Percentiles rank a stretch among this genome's conserved stretches.
phyloP scores from a whole-genome alignment of 768 basidiomycete genomes.

The Pleurotus salmoneostramineus region DNA sequence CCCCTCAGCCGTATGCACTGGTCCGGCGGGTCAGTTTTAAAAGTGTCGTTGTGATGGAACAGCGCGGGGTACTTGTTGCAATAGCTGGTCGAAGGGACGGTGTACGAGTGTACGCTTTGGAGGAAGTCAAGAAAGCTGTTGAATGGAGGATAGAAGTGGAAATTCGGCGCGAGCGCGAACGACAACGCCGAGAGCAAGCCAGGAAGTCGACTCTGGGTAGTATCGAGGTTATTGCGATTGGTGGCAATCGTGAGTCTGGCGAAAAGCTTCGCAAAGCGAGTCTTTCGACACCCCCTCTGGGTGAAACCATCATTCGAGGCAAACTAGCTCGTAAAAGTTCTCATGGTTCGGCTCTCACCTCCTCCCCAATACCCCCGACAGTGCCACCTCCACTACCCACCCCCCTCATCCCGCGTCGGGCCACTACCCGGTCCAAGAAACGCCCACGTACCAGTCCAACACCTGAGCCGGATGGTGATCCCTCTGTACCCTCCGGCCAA shows the following conservation, averaged over 20 bases:
- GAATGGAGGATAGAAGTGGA: slow-evolving; percentile 88
- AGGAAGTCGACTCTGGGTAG: slow-evolving; percentile 44
- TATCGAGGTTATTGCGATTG: slow-evolving; percentile 26
- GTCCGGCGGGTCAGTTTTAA: slow-evolving; percentile 82
- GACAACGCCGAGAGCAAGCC: slow-evolving; percentile 60
- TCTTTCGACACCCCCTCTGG: slow-evolving; percentile 44
- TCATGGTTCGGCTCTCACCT: slow-evolving; percentile 22
- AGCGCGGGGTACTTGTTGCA: slow-evolving; percentile 85
- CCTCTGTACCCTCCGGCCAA: slow-evolving; percentile 40
- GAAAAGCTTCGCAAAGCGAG: slow-evolving; percentile 47
- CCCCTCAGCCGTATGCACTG: slow-evolving; percentile 74
- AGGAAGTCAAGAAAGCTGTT: slow-evolving; percentile 80
- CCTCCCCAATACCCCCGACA: slow-evolving; percentile 25
- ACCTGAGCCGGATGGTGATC: slow-evolving; percentile 16
- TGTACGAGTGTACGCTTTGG: slow-evolving; percentile 83
- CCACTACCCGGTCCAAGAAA: slow-evolving; percentile 29
- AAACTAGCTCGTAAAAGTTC: slow-evolving; percentile 38
- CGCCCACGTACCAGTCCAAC: slow-evolving; percentile 28
- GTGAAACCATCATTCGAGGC: slow-evolving; percentile 23
- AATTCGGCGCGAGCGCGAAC: slow-evolving; percentile 69
- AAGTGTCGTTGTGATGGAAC: slow-evolving; percentile 89
- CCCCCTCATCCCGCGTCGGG: slow-evolving; percentile 38
- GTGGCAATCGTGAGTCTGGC: slow-evolving; percentile 27
- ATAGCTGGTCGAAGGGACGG: slow-evolving; percentile 86
- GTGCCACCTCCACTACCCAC: slow-evolving; percentile 18